Evolutionary conservation across 352 stramenopile species (phyloP), one percentile per base, ranked within the genome.

Genomic region (Phytophthora chlamydospora): DNA sequence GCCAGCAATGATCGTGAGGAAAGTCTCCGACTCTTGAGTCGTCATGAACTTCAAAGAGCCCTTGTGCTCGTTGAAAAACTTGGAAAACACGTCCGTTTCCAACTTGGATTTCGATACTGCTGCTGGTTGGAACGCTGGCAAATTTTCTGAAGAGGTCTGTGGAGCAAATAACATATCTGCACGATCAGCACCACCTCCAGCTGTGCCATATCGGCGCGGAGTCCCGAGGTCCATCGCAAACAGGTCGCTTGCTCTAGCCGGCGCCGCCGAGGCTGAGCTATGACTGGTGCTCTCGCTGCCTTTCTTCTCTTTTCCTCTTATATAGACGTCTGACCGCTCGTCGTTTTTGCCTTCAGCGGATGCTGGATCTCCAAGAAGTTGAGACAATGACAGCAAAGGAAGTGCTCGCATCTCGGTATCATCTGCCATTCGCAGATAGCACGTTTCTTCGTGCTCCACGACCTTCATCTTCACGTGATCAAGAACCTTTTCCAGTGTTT

Each of bases 351-450:
- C 53, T 49, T 65, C 56, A 6, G 60, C 55, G 29, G 33, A 57
- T 13, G 45, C 21, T 31, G 54, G 19, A 24, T 72, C 53, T 38
- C 66, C 60, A 33, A 93, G 63, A 5, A 95, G 40, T 13, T 72
- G 63, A 16, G 58, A 63, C n/a, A 93, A 62, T n/a, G 68, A 62
- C 13, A 93, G 31, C 29, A 87, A 74, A 6, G 85, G 78, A 32
- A 92, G 63, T 13, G 47, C 73, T 45, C 44, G 67, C 24, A 92
- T 46, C n/a, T 69, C 54, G 12, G 72, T 63, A 34, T 85, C 73
- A 13, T 91, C 71, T 11, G 73, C 52, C 88, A 95, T 95, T 42
- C 76, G 77, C 21, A 95, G 29, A 60, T 93, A 96, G 38, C 83
- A 93, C 11, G 63, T 74, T 68, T 92, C 83, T 55, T 95, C 79